Conservation (phyloP, 352 stramenopile genomes). For the Phytophthora megakarya region DNA sequence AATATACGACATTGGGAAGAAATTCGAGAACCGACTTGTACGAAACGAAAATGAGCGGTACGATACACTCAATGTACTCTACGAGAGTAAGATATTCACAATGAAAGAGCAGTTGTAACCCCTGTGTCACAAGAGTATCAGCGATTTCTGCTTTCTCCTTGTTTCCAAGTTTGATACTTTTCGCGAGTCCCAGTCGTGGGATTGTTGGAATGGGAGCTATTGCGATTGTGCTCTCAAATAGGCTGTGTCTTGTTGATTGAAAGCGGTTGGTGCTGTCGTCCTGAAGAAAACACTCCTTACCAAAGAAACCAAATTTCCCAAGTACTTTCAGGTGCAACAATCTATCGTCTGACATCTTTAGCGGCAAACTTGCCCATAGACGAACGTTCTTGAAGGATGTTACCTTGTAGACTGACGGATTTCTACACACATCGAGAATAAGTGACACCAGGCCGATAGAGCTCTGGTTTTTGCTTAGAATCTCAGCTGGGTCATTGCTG, state of each 20-base stretch:
- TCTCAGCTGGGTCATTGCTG: not conserved
- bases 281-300: not conserved
- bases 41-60: conserved; percentile 34
- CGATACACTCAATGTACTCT: conserved; percentile 43
- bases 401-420: not conserved
- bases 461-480: not conserved
- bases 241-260: not conserved
- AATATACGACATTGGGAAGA: conserved; percentile 38
- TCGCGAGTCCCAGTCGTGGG: not conserved
- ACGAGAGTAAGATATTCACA: conserved; percentile 35
- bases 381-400: not conserved
- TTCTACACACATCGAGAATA: not conserved
- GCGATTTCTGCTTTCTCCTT: not conserved
- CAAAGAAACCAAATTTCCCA: not conserved
- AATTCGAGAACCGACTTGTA: conserved; percentile 37
- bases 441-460: not conserved
- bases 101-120: conserved; percentile 31
- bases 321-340: not conserved
- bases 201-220: not conserved
- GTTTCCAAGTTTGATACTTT: not conserved
- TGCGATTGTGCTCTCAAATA: not conserved
- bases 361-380: conserved; percentile 1
- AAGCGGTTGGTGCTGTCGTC: not conserved
- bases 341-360: not conserved
- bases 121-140: not conserved